Conservation (phyloP, 2,329 filamentous ascomycete species). For the Corynespora cassiicola region DNA sequence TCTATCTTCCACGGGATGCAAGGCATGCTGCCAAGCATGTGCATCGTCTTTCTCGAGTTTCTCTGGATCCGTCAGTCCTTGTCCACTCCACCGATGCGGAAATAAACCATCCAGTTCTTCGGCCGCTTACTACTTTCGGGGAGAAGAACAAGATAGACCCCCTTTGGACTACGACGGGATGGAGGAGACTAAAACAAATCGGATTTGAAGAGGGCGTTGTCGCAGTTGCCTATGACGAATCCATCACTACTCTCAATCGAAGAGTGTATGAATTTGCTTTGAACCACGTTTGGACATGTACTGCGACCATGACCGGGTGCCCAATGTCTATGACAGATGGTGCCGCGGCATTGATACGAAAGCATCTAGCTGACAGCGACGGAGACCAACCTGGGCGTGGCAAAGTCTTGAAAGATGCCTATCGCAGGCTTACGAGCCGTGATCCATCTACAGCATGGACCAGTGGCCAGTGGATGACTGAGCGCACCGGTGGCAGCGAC, state of each 20-base stretch:
- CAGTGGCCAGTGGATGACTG: constrained; percentile 80
- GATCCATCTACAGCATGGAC: constrained; percentile 67
- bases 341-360: constrained; percentile 45
- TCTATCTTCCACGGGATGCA: constrained; percentile 27
- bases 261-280: constrained; percentile 67
- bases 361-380: constrained; percentile 27
- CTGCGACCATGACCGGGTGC: constrained; percentile 67
- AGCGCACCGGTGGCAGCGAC: constrained; percentile 72
- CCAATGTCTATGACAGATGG: constrained; percentile 73
- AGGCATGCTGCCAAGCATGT: constrained; percentile 18
- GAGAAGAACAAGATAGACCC: constrained; percentile 58
- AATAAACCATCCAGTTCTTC: constrained; percentile 67
- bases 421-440: constrained; percentile 60
- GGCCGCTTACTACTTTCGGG: constrained; percentile 68
- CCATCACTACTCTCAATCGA: constrained; percentile 59
- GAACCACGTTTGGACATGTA: constrained; percentile 65
- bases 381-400: constrained; percentile 36
- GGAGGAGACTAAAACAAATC: constrained; percentile 67
- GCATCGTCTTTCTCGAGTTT: constrained; percentile 25
- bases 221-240: constrained; percentile 65
- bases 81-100: constrained; percentile 66
- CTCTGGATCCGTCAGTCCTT: constrained; percentile 25
- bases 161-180: constrained; percentile 70
- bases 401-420: constrained; percentile 60
- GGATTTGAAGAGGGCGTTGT: constrained; percentile 66